These are phyloP conservation scores for Fistulinella prunicolor DNA, from an alignment of 768 basidiomycete genomes.

Conservation along the genomic window DNA sequence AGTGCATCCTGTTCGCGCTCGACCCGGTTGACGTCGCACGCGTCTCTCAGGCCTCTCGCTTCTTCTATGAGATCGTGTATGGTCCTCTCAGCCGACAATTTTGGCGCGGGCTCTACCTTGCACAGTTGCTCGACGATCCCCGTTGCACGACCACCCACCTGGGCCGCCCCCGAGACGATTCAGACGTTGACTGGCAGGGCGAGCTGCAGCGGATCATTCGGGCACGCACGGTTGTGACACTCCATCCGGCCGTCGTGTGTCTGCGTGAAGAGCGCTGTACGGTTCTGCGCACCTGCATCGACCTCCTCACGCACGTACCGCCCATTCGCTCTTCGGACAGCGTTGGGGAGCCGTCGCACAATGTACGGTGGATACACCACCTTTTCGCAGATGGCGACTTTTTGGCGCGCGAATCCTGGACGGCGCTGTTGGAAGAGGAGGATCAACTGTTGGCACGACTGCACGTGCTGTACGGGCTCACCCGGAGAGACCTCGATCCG, in stretches of 20 bases:
- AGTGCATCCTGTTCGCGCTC: conserved; percentile 51
- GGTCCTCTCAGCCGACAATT: conserved; percentile 39
- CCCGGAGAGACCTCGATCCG: conserved; percentile 38
- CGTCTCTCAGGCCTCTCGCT: conserved; percentile 49
- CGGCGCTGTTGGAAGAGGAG: conserved; percentile 34
- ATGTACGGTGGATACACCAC: conserved; percentile 50
- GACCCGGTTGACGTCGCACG: conserved; percentile 60
- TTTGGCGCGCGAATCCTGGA: conserved; percentile 37
- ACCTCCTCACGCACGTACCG: conserved; percentile 43
- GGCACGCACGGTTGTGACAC: conserved; percentile 45
- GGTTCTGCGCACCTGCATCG: conserved; percentile 49
- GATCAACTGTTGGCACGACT: conserved; percentile 47
- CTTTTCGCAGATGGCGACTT: conserved; percentile 43
- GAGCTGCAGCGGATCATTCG: conserved; percentile 56
- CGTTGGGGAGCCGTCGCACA: conserved; percentile 40
- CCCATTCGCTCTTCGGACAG: conserved; percentile 31
- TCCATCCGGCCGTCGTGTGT: conserved; percentile 29
- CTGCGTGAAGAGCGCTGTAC: conserved; percentile 42
- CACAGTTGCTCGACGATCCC: conserved; percentile 63
- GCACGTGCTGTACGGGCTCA: conserved; percentile 58
- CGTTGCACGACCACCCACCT: conserved; percentile 42
- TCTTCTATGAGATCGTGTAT: conserved; percentile 46
- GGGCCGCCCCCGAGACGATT: conserved; percentile 18
- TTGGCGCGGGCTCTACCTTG: conserved; percentile 67
- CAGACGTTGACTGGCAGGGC: conserved; percentile 47